Percentiles rank a stretch among this genome's conserved stretches.
Evolutionary conservation across 192 early-diverging fungal species (phyloP).

Genomic region (Backusella australiensis): DNA sequence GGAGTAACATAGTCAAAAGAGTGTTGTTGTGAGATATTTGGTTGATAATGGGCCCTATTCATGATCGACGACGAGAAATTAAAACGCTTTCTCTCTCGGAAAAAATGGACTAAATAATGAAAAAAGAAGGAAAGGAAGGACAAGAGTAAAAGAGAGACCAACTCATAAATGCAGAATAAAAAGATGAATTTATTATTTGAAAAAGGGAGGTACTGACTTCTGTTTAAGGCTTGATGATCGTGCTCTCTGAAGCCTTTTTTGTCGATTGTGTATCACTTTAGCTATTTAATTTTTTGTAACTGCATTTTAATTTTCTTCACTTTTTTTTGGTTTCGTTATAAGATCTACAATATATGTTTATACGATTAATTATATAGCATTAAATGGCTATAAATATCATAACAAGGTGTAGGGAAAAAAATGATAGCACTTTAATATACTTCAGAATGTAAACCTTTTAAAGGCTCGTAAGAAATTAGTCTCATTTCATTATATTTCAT

Average conservation of each 20-base stretch:
- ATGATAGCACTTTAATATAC: neutral
- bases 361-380: neutral
- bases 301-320: neutral
- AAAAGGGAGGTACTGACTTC: conserved; percentile 1
- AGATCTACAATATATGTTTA: neutral
- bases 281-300: neutral
- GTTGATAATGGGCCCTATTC: neutral
- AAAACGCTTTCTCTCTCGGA: neutral
- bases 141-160: neutral
- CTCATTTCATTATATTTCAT: neutral
- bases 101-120: neutral
- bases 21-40: neutral
- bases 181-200: neutral
- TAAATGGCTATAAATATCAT: neutral
- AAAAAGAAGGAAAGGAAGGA: conserved; percentile 3
- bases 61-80: neutral
- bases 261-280: neutral
- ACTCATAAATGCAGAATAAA: conserved; percentile 1
- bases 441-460: neutral
- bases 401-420: neutral
- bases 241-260: neutral
- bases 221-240: conserved; percentile 5
- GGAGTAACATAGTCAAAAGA: conserved; percentile 21
- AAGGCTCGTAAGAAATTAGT: neutral
- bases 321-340: neutral